Conservation (phyloP, 2,329 filamentous ascomycete species). For the Diaporthe sp. region DNA sequence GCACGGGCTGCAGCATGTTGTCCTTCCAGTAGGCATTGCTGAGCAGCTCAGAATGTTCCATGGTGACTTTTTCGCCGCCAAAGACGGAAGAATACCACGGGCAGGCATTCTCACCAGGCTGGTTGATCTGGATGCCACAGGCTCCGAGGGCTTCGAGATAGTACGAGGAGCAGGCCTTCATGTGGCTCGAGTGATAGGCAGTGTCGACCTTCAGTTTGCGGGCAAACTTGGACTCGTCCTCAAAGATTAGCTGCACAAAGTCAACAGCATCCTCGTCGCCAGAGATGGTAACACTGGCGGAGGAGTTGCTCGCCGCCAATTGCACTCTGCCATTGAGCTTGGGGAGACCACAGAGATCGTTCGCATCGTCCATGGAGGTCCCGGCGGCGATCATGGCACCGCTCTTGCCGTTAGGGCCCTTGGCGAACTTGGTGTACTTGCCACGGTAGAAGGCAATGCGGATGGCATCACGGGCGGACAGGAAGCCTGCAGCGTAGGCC, state of each 20-base stretch:
- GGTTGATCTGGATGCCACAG: neutral
- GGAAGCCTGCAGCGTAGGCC: constrained; percentile 35
- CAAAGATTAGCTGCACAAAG: constrained; percentile 43
- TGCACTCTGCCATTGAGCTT: constrained; percentile 44
- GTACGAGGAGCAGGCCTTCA: constrained; percentile 44
- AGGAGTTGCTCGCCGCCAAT: constrained; percentile 49
- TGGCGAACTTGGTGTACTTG: constrained; percentile 3
- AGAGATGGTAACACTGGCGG: constrained; percentile 47
- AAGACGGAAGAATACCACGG: constrained; percentile 46
- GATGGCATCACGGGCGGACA: constrained; percentile 44
- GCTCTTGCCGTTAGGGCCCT: neutral
- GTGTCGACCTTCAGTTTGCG: constrained; percentile 52
- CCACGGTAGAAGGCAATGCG: constrained; percentile 45
- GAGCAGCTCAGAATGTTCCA: neutral
- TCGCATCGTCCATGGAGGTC: constrained; percentile 36
- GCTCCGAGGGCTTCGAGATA: constrained; percentile 34
- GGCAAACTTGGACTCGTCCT: constrained; percentile 47
- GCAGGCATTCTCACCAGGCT: neutral
- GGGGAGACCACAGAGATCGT: constrained; percentile 37
- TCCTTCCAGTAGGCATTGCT: constrained; percentile 41
- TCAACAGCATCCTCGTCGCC: constrained; percentile 49
- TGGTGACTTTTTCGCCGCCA: constrained; percentile 34
- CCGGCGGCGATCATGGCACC: constrained; percentile 38
- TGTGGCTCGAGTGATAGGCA: constrained; percentile 58
- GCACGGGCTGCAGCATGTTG: constrained; percentile 45